phyloP scores from a whole-genome alignment of 805 yeast species.

The Wickerhamomyces queroliae region DNA sequence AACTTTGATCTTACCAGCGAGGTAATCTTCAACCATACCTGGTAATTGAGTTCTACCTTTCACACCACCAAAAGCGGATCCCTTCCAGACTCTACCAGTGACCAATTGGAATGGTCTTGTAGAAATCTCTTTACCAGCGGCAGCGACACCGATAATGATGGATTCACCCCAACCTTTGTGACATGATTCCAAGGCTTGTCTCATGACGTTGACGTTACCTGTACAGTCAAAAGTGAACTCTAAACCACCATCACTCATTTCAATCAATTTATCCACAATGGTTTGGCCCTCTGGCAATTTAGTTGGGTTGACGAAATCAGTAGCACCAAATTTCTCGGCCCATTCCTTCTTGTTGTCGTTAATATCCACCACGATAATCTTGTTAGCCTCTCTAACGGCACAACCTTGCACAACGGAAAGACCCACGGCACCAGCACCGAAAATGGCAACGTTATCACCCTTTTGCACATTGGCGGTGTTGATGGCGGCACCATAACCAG shows the following conservation, averaged over 20 bases:
- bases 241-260: conserved; percentile 94
- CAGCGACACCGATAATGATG: conserved; percentile 95
- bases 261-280: conserved; percentile 75
- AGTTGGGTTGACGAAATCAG: conserved; percentile 86
- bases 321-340: conserved; percentile 90
- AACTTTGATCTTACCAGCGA: conserved; percentile 76
- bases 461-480: conserved; percentile 86
- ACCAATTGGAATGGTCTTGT: conserved; percentile 99
- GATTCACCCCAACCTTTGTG: conserved; percentile 99
- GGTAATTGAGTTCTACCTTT: conserved; percentile 97
- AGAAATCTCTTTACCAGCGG: conserved; percentile 94
- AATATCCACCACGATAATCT: conserved; percentile 81
- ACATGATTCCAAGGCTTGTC: conserved; percentile 93
- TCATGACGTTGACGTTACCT: conserved; percentile 93
- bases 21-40: conserved; percentile 78
- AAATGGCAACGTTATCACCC: conserved; percentile 93
- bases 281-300: conserved; percentile 68
- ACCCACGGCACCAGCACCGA: conserved; percentile 98
- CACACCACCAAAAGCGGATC: conserved; percentile 99
- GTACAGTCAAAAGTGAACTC: conserved; percentile 98
- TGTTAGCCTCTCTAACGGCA: conserved; percentile 68
- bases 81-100: conserved; percentile 98
- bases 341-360: conserved; percentile 79
- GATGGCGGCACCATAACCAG: conserved; percentile 97
- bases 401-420: conserved; percentile 97